Evolutionary conservation across 2,329 filamentous ascomycete genomes (phyloP), one percentile per base, ranked within the genome.

Genomic region (Colletotrichum higginsianum): DNA sequence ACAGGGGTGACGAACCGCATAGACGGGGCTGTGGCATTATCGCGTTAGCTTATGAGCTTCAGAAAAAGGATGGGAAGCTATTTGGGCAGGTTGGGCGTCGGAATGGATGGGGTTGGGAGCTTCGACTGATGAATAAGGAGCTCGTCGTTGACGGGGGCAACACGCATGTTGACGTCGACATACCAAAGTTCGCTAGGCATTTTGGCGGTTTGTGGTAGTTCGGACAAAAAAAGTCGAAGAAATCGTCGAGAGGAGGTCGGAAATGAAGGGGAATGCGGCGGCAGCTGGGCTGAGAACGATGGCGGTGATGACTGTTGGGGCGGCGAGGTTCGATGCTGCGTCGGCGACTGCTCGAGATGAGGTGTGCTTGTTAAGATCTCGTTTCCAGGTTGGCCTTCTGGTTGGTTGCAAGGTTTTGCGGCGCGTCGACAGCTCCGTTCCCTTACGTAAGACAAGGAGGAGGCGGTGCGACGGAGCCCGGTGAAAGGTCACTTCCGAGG

Each of bases 161-260:
- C 74, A 79, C 78, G 79, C 75, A 80, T 72, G 63, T 81, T 46
- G 42, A 66, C 64, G 69, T 64, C 69, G 81, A 90, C 92, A 86
- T 89, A 96, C 94, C 94, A 96, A 83, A 92, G 89, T 87, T 95
- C 93, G 80, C 92, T 87, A 83, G 91, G 85, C 93, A 96, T 96
- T 80, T 85, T 92, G 87, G 74, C 80, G 81, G 80, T 80, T 75
- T 80, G 72, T 69, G 74, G 47, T 61, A 18, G 2, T 60, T 66
- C 72, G 71, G 63, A 70, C 65, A 61, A 74, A 68, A 66, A 63
- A 47, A 62, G 52, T 74, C 49, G 57, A 72, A 70, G n/a, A 64
- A 71, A 52, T 50, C 26, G 30, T 55, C 23, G 63, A 63, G 50
- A 66, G 47, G 57, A 56, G 53, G 30, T 69, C 58, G 67, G 38